Evolutionary conservation across 352 stramenopile genomes (phyloP).

Genomic region (Aphanomyces euteiches): DNA sequence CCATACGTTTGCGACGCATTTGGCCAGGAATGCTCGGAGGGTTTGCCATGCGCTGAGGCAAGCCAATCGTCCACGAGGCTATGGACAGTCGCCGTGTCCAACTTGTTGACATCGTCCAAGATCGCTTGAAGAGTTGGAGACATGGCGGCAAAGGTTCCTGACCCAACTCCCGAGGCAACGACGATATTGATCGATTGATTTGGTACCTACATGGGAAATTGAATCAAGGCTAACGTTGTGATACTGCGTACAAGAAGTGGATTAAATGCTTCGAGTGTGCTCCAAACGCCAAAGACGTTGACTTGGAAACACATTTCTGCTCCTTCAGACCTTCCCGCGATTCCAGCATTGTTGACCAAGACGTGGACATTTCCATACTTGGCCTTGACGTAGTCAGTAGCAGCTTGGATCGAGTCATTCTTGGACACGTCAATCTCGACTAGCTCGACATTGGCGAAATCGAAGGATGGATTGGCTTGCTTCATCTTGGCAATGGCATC

Average conservation of each 20-base stretch:
- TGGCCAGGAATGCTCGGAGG: neutral
- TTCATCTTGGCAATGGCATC: constrained; percentile 1
- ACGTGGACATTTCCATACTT: constrained; percentile 9
- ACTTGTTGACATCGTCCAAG: neutral
- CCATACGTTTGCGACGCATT: constrained; percentile 1
- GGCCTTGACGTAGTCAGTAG: neutral
- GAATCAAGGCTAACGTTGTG: too few species aligned
- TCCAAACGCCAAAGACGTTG: constrained; percentile 20
- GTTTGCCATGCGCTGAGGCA: neutral
- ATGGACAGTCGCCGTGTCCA: neutral
- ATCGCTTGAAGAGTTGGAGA: neutral
- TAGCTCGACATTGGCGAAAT: constrained; percentile 7
- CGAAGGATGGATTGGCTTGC: neutral
- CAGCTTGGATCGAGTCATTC: constrained; percentile 7
- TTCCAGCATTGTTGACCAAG: constrained; percentile 23
- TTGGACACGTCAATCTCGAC: constrained; percentile 19
- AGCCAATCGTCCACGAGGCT: constrained; percentile 4
- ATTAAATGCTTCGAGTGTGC: constrained; percentile 6
- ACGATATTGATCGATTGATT: neutral
- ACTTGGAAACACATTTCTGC: constrained; percentile 11
- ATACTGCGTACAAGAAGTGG: constrained; percentile 5
- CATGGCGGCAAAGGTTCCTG: too few species aligned
- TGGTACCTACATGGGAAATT: too few species aligned
- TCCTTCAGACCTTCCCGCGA: neutral
- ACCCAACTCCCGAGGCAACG: constrained; percentile 1